Evolutionary conservation across 2,329 filamentous ascomycete species (phyloP), one percentile per base, ranked within the genome.

Genomic region (Calcarisporium arbuscula): DNA sequence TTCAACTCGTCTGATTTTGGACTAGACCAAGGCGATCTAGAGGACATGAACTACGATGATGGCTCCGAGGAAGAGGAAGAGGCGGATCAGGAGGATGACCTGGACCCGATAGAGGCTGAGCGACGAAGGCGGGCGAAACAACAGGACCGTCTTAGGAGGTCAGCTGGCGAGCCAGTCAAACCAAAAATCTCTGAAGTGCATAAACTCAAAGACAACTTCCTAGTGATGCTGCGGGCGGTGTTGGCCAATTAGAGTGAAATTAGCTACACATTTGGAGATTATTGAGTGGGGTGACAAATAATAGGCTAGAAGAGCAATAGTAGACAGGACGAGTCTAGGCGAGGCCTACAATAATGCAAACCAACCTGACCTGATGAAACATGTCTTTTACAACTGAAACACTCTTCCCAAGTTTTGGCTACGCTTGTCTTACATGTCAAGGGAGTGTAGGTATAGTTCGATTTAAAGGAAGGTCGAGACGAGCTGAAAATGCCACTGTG

Each of bases 1-100:
- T 94, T 96, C 64, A 80, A 74, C 51, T 81, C 82, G 16, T 77
- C 75, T 31, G 92, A 98, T 61, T 98, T 98, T 63, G 92, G 92
- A 1, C 66, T 98, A 15, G 80, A 95, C 53, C 77, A 84, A 51
- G 80, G 84, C 53, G 92, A 96, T 54, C 66, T 96, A 11, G 77
- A 90, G 54, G 89, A 95, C 42, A 80, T 95, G 58, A 77, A 77
- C 28, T 86, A 92, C 48, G 85, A 85, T 4, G 84, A 89, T 36
- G 75, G 78, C 8, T 73, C 77, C 6, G 77, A 80, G 39, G 75
- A 81, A 19, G 81, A 82, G 33, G 78, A 82, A n/a, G 81, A 83
- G 33, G 79, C 83, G n/a, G 81, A 82, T 36, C 76, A 72, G 10
- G 81, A 85, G 34, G 86, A 94, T 38, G 81, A 89, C 39, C 61